phyloP scores from a whole-genome alignment of 2,329 filamentous ascomycete species.

The Phaeosphaeria sp. region DNA sequence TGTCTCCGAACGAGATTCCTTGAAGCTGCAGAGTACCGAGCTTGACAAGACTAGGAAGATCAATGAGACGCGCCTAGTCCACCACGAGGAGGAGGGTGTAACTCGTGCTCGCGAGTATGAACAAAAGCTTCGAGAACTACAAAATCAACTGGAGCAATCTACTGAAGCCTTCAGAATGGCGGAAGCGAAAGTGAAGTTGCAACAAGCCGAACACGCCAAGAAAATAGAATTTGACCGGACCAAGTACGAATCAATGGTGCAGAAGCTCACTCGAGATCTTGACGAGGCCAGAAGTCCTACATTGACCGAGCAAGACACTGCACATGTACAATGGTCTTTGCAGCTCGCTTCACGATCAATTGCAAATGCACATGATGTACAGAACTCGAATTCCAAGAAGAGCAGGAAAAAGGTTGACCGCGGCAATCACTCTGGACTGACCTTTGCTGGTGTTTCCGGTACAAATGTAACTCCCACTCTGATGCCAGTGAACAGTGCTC shows the following conservation, averaged over 20 bases:
- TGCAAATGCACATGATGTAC: background rate
- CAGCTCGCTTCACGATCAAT: background rate
- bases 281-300: background rate
- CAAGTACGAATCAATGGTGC: slow-evolving; percentile 7
- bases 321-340: background rate
- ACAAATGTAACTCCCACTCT: background rate
- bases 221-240: slow-evolving; percentile 24
- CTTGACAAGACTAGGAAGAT: slow-evolving; percentile 9
- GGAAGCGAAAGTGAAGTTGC: slow-evolving; percentile 15
- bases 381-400: slow-evolving; percentile 4
- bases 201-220: slow-evolving; percentile 15
- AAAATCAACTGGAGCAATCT: slow-evolving; percentile 1
- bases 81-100: background rate
- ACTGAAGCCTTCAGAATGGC: slow-evolving; percentile 20
- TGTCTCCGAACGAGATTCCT: slow-evolving; percentile 9
- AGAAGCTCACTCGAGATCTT: background rate
- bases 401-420: slow-evolving; percentile 29
- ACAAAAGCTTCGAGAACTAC: background rate
- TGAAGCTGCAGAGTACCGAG: slow-evolving; percentile 17
- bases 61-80: slow-evolving; percentile 12
- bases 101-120: slow-evolving; percentile 5
- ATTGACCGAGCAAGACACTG: background rate
- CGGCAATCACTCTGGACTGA: slow-evolving; percentile 18
- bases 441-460: background rate
- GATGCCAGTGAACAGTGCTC: background rate